A percentile compares a stretch with the other conserved stretches of the same genome.
Evolutionary conservation across 805 yeast species (phyloP).

Genomic region (Wickerhamomyces ciferrii): DNA sequence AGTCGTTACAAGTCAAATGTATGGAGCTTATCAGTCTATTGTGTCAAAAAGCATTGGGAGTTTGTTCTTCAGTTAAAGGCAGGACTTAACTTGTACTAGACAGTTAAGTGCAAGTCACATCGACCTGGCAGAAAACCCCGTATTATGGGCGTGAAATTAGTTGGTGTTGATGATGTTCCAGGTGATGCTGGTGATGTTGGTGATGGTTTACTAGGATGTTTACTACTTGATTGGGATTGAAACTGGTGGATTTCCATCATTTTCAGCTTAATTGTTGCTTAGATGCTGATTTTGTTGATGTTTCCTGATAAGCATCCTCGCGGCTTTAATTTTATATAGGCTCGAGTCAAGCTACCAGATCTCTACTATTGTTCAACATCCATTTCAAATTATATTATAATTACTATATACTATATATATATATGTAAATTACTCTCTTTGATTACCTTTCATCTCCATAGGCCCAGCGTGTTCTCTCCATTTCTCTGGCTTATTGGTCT

Average conservation of each 20-base stretch:
- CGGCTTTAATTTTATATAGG: too few species aligned
- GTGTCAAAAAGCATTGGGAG: background rate
- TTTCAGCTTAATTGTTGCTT: too few species aligned
- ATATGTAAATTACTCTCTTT: background rate
- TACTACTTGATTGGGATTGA: too few species aligned
- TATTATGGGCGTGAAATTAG: background rate
- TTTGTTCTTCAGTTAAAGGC: background rate
- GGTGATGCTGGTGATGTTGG: background rate
- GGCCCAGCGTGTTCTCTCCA: slow-evolving; percentile 50
- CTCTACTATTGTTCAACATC: too few species aligned
- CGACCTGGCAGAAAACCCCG: background rate
- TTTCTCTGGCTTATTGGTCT: slow-evolving; percentile 53
- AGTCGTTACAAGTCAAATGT: background rate
- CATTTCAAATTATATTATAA: too few species aligned
- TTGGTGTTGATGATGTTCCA: background rate
- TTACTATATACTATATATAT: background rate
- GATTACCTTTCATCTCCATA: background rate
- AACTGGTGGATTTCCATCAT: too few species aligned
- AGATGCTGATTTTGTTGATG: too few species aligned
- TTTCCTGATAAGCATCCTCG: too few species aligned
- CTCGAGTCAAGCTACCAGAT: too few species aligned
- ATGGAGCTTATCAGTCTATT: background rate
- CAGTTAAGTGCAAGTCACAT: slow-evolving; percentile 1
- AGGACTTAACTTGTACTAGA: background rate
- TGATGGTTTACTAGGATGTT: too few species aligned